These are phyloP conservation scores for Eucalyptus brandiana DNA, from an alignment of 345 rosid species.

Conservation along the genomic window DNA sequence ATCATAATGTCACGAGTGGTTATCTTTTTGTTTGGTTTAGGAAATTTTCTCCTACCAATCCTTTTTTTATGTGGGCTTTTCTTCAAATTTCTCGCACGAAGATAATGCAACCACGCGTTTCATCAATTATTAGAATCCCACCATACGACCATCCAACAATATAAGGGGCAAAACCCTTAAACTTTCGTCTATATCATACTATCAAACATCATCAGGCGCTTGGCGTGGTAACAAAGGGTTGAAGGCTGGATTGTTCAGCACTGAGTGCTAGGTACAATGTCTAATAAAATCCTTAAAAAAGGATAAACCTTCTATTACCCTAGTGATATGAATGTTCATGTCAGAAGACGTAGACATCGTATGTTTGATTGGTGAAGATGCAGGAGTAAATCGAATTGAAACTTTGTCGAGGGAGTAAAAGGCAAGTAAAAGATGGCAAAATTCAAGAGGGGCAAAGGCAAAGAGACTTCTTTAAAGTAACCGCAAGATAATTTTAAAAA, in stretches of 20 bases:
- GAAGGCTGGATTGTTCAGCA: too few species aligned
- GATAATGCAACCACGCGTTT: accelerated
- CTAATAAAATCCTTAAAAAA: neutral
- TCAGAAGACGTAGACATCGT: neutral
- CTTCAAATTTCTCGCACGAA: neutral
- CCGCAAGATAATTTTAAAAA: neutral
- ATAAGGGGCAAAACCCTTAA: neutral
- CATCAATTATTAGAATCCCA: neutral
- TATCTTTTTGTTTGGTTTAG: neutral
- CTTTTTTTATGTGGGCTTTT: neutral
- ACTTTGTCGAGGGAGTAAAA: neutral
- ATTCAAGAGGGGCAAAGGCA: neutral
- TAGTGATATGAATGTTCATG: neutral
- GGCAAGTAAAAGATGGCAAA: neutral
- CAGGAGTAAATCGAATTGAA: neutral
- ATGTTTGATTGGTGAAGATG: neutral
- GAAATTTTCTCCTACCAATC: neutral
- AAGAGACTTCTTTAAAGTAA: neutral
- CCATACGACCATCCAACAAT: neutral
- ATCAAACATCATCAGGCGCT: neutral
- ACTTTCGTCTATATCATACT: neutral
- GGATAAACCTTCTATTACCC: neutral
- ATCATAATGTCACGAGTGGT: neutral
- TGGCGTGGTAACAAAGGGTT: accelerated
- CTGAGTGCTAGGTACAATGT: neutral